Evolutionary conservation across 108 stramenopile species (phyloP).

Genomic region (Epipyxis sp.): DNA sequence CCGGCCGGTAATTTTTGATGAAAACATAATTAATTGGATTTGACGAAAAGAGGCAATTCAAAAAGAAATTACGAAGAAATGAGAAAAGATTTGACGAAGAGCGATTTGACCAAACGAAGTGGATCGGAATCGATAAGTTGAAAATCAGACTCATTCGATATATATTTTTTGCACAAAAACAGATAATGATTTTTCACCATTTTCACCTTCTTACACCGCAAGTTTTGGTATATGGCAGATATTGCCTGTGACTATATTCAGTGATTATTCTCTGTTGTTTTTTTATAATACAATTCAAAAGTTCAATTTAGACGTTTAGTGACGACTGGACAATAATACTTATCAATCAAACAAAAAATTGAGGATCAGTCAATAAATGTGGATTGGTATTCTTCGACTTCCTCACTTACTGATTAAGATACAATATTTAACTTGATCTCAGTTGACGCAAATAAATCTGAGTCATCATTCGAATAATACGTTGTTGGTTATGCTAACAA

Average conservation of each 20-base stretch:
- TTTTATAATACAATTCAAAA: neutral
- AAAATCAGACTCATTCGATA: neutral
- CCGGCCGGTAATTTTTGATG: no score
- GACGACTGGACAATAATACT: slow-evolving; percentile 13
- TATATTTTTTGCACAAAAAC: neutral
- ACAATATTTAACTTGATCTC: no score
- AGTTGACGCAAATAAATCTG: no score
- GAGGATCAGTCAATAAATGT: neutral
- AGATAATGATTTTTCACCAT: neutral
- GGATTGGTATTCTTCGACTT: neutral
- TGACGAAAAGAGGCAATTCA: no score
- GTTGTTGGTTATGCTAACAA: no score
- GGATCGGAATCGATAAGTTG: no score
- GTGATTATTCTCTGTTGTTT: neutral
- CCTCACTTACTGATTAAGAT: neutral
- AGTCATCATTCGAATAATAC: no score
- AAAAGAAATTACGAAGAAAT: no score
- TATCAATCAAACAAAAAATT: neutral
- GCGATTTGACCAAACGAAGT: no score
- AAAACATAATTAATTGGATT: no score
- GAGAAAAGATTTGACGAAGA: no score
- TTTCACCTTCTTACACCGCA: neutral
- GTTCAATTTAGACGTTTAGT: neutral
- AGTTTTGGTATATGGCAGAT: slow-evolving; percentile 27
- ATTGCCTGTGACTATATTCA: neutral